phyloP scores from a whole-genome alignment of 2,329 filamentous ascomycete species.

The Aspergillus amoenus region DNA sequence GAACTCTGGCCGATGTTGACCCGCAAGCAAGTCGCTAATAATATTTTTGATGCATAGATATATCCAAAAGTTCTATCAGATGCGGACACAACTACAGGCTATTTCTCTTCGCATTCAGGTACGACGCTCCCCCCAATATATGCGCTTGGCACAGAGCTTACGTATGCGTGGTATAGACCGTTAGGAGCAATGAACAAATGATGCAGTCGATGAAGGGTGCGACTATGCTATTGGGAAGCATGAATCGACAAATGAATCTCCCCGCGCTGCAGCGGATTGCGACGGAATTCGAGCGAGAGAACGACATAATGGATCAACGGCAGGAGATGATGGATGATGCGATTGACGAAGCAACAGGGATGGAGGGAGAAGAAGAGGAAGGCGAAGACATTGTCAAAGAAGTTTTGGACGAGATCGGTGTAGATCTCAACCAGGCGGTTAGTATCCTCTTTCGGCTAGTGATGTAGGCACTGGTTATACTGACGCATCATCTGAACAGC shows the following conservation, averaged over 20 bases:
- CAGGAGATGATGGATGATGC: constrained; percentile 99
- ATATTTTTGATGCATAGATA: constrained; percentile 57
- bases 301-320: constrained; percentile 98
- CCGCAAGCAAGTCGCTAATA: not conserved
- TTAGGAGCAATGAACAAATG: constrained; percentile 98
- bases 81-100: constrained; percentile 95
- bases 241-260: constrained; percentile 98
- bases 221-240: constrained; percentile 86
- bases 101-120: constrained; percentile 94
- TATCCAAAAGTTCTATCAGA: constrained; percentile 97
- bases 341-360: constrained; percentile 92
- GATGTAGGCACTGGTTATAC: constrained; percentile 5
- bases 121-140: constrained; percentile 19
- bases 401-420: constrained; percentile 92
- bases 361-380: constrained; percentile 82
- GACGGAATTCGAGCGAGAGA: constrained; percentile 98
- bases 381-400: constrained; percentile 96
- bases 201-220: constrained; percentile 99
- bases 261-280: constrained; percentile 93
- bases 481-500: constrained; percentile 51
- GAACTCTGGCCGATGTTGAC: not conserved
- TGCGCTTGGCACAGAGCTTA: constrained; percentile 7
- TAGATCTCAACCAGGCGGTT: constrained; percentile 88
- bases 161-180: constrained; percentile 61
- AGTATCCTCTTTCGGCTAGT: constrained; percentile 39